A percentile compares a stretch with the other conserved stretches of the same genome.
These are phyloP conservation scores for Calonectria naviculata DNA, from an alignment of 2,329 filamentous ascomycete species.

Conservation along the genomic window DNA sequence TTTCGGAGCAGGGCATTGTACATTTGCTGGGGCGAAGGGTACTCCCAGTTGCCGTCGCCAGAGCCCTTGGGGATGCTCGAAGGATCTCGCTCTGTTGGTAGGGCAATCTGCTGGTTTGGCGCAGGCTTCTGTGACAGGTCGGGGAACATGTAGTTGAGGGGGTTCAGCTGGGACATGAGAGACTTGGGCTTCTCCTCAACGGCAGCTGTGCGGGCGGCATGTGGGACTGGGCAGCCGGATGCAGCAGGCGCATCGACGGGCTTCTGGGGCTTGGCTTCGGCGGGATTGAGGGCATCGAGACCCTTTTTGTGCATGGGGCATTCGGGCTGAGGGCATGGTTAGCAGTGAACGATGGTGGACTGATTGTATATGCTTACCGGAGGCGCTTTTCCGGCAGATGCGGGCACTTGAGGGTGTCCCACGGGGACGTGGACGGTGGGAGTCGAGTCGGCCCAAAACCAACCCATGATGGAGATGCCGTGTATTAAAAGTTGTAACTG, in stretches of 20 bases:
- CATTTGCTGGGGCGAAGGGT: conserved; percentile 99
- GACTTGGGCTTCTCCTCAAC: conserved; percentile 53
- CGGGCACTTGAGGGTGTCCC: conserved; percentile 44
- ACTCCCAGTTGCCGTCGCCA: conserved; percentile 89
- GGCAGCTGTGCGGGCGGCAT: conserved; percentile 43
- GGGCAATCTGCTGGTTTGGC: conserved; percentile 75
- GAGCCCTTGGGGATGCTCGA: conserved; percentile 93
- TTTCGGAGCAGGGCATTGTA: conserved; percentile 98
- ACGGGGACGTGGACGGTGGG: conserved; percentile 48
- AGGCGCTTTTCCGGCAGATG: conserved; percentile 42
- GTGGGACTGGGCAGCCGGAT: conserved; percentile 56
- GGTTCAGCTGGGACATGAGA: conserved; percentile 68
- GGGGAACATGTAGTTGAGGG: conserved; percentile 95
- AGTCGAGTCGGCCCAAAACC: conserved; percentile 70
- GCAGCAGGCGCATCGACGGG: conserved; percentile 55
- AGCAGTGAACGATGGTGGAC: conserved; percentile 23
- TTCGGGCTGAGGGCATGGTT: conserved; percentile 52
- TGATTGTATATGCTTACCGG: conserved; percentile 41
- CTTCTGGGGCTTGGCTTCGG: conserved; percentile 46
- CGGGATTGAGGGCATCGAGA: background rate
- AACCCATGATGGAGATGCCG: conserved; percentile 60
- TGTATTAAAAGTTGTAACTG: background rate
- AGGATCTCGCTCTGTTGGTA: conserved; percentile 84
- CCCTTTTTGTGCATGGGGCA: conserved; percentile 64
- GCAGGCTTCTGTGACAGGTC: conserved; percentile 85